phyloP scores from a whole-genome alignment of 139 green algal genomes.

The Coelastrella sp. region DNA sequence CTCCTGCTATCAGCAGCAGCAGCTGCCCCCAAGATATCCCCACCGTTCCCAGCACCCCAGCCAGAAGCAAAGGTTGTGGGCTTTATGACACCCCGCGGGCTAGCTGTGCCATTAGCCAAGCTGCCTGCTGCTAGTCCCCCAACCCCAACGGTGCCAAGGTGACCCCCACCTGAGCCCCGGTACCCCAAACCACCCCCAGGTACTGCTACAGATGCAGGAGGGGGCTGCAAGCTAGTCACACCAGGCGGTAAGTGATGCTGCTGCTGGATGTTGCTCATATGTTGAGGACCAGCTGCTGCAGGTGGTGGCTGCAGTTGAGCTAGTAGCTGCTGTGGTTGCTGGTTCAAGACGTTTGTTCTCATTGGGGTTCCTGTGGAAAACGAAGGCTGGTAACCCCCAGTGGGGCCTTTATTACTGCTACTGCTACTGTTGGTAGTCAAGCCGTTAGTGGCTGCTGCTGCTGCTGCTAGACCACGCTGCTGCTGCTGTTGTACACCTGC shows the following conservation, averaged over 20 bases:
- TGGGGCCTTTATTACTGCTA: constrained; percentile 1
- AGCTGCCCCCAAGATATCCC: neutral
- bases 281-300: neutral
- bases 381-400: neutral
- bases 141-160: neutral
- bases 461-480: neutral
- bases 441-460: too few species aligned
- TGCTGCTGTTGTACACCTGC: constrained; percentile 33
- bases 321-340: constrained; percentile 11
- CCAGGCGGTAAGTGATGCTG: constrained; percentile 35
- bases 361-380: constrained; percentile 18
- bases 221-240: constrained; percentile 18
- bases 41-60: neutral
- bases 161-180: neutral
- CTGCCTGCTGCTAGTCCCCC: neutral
- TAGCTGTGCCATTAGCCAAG: neutral
- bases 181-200: neutral
- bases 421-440: constrained; percentile 2
- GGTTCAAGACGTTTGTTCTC: too few species aligned
- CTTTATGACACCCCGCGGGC: neutral
- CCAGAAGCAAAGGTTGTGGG: neutral
- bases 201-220: neutral
- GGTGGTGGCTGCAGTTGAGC: constrained; percentile 11
- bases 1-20: too few species aligned
- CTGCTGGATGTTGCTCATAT: constrained; percentile 18